Evolutionary conservation across 1,284 basidiomycete genomes (phyloP), one percentile per base, ranked within the genome.

Genomic region (Schizophyllum commune): DNA sequence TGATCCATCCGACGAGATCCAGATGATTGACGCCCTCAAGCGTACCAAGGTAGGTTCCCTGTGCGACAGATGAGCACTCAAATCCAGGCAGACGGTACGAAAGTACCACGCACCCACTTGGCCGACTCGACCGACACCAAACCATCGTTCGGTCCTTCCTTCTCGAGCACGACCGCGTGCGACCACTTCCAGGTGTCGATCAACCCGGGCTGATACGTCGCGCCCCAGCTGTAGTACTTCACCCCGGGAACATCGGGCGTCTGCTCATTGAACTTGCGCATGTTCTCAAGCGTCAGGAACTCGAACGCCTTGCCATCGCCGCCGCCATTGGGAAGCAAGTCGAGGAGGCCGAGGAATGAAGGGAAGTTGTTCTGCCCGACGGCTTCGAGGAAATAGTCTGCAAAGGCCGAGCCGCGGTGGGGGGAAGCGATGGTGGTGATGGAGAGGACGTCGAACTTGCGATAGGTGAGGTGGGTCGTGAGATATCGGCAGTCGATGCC

Each of bases 391-490:
- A 98, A 89, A 71, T 94, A 92, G 72, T 96, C 92, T 1, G 96
- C 96, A 68, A 98, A 97, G 1, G 89, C 80, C n/a, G 92, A 94
- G 19, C 95, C 95, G 56, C 91, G 87, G 68, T 98, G 95, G 3
- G 95, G 95, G 0, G 92, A 91, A 20, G 93, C 88, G 69, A 98
- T 92, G n/a, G 95, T 97, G 2, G 95, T 97, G 53, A 97, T 79
- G 15, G 88, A 92, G 51, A 91, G 81, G 19, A 96, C 88, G 27
- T 75, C 71, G 70, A 90, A 90, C 27, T 82, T 83, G 58, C 87
- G 82, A 47, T 83, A 66, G 27, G 79, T 84, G 54, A 92, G 79
- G 65, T 90, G 88, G 0, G 88, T 83, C 6, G 88, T 85, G 52
- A 98, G 82, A 72, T 94, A 96, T 54, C 96, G 84, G 69, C 91